phyloP scores from a whole-genome alignment of 2,329 filamentous ascomycete species.

The Phoma sp. region DNA sequence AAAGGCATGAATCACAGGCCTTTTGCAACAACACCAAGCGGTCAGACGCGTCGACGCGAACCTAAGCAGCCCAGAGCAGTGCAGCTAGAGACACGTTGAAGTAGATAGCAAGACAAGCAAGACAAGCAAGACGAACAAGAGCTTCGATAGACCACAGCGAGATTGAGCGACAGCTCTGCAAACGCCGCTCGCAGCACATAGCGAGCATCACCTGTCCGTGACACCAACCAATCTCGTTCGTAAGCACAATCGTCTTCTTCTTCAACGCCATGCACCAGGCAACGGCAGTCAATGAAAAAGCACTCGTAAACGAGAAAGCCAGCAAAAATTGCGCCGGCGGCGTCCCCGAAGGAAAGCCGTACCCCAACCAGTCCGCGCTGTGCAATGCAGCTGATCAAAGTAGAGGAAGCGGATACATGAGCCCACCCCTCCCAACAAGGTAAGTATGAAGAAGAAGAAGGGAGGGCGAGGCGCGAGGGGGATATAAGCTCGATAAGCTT shows the following conservation, averaged over 20 bases:
- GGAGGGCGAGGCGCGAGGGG: too few species aligned
- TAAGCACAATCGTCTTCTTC: too few species aligned
- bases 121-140: background rate
- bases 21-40: background rate
- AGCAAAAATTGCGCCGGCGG: slow-evolving; percentile 42
- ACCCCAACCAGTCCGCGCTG: slow-evolving; percentile 41
- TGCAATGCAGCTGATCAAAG: slow-evolving; percentile 46
- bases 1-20: background rate
- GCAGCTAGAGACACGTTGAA: background rate
- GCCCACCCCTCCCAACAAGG: slow-evolving; percentile 41
- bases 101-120: background rate
- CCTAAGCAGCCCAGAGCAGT: background rate
- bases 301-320: background rate
- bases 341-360: slow-evolving; percentile 44
- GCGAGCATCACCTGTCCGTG: background rate
- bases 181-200: background rate
- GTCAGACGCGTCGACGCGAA: background rate
- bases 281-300: too few species aligned
- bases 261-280: too few species aligned
- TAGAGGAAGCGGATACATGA: slow-evolving; percentile 39
- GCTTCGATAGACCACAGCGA: background rate
- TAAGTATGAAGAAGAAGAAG: slow-evolving; percentile 21
- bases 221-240: background rate
- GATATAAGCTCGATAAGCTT: too few species aligned
- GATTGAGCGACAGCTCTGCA: background rate